Conservation (phyloP, 345 rosid genomes). For the Populus alba region DNA sequence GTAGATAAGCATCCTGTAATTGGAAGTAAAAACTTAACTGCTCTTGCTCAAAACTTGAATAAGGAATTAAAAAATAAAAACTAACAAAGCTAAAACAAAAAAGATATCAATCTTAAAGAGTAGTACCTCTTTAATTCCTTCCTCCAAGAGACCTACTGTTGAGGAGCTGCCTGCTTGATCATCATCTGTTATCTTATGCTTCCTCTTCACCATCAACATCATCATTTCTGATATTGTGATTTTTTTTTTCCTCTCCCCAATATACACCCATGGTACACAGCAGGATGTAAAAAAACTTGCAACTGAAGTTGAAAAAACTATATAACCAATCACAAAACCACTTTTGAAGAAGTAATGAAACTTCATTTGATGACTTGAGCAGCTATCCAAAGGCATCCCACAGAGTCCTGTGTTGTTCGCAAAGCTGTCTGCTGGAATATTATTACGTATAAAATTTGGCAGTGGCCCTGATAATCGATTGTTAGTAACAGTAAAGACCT, state of each 20-base stretch:
- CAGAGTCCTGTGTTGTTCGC: constrained; percentile 25
- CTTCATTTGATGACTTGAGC: not conserved
- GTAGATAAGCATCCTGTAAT: too few relatives aligned
- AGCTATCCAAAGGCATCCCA: constrained; percentile 10
- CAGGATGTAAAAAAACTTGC: not conserved
- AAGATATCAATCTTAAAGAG: too few relatives aligned
- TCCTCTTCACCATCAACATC: not conserved
- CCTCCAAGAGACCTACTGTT: too few relatives aligned
- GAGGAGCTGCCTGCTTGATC: too few relatives aligned
- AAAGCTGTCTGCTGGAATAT: not conserved
- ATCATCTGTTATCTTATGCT: not conserved
- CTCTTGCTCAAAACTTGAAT: too few relatives aligned
- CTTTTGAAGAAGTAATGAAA: not conserved
- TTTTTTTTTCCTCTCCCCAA: not conserved
- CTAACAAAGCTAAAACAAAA: too few relatives aligned
- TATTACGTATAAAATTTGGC: not conserved
- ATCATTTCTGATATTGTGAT: not conserved
- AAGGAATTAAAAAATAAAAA: too few relatives aligned
- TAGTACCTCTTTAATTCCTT: too few relatives aligned
- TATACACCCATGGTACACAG: not conserved
- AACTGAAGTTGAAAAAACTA: too few relatives aligned
- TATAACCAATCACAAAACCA: constrained; percentile 9
- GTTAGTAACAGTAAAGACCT: constrained; percentile 20
- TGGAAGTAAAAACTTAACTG: too few relatives aligned
- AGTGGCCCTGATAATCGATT: constrained; percentile 26